Evolutionary conservation across 176 grass and related monocot genomes (phyloP).

Genomic region (Saccharum officinarum): DNA sequence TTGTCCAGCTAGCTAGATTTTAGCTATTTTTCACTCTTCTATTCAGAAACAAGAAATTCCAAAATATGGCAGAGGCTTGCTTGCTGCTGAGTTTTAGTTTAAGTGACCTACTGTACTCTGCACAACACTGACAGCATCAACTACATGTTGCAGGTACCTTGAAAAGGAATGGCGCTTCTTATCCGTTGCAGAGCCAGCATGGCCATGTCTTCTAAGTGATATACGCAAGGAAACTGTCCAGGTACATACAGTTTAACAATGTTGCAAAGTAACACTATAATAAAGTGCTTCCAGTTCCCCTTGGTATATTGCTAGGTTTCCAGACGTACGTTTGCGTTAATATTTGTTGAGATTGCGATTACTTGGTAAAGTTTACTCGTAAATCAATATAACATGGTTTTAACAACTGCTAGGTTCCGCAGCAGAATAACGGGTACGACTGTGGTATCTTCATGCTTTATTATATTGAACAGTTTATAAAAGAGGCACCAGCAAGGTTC

Average conservation of each 20-base stretch:
- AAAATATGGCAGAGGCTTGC: background rate
- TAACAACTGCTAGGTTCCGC: slow-evolving; percentile 53
- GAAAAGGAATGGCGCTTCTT: slow-evolving; percentile 59
- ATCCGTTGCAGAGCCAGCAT: slow-evolving; percentile 37
- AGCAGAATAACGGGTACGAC: slow-evolving; percentile 76
- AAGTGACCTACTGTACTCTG: background rate
- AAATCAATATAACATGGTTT: slow-evolving; percentile 19
- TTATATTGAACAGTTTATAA: slow-evolving; percentile 71
- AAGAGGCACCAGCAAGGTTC: slow-evolving; percentile 69
- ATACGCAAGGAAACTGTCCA: slow-evolving; percentile 43
- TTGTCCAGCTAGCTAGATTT: background rate
- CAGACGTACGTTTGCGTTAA: background rate
- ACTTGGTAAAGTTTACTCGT: slow-evolving; percentile 4
- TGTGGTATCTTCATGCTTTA: slow-evolving; percentile 93
- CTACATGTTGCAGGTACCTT: slow-evolving; percentile 50
- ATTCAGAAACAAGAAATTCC: slow-evolving; percentile 12
- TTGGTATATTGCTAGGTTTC: background rate
- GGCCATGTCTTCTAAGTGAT: slow-evolving; percentile 42
- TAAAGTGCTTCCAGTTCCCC: background rate
- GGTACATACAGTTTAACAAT: slow-evolving; percentile 35
- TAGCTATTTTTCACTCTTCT: background rate
- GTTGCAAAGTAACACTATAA: background rate
- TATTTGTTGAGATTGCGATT: background rate
- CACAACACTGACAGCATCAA: slow-evolving; percentile 9
- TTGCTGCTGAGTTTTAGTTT: slow-evolving; percentile 1